Conservation (phyloP, 2,329 filamentous ascomycete species). For the Beauveria brongniartii region DNA sequence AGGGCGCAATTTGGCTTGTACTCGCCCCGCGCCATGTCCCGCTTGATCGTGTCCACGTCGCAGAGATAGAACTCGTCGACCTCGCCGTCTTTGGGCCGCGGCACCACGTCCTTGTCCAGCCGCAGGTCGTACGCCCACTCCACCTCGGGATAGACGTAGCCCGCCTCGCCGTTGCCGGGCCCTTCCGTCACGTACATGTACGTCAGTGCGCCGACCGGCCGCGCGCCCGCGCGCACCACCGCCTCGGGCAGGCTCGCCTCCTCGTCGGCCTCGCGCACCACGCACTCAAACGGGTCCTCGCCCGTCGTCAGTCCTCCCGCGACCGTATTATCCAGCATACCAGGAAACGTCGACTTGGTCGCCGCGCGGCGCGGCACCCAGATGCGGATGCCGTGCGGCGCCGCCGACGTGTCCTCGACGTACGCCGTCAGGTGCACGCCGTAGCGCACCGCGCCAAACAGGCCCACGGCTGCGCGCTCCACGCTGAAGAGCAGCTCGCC, state of each 20-base stretch:
- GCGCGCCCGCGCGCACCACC: conserved; percentile 54
- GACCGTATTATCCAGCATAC: conserved; percentile 94
- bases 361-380: conserved; percentile 76
- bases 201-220: conserved; percentile 61
- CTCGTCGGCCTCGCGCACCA: conserved; percentile 80
- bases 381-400: conserved; percentile 55
- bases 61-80: conserved; percentile 77
- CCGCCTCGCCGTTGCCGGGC: conserved; percentile 69
- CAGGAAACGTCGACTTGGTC: conserved; percentile 77
- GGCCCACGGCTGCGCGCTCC: conserved; percentile 64
- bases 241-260: conserved; percentile 73
- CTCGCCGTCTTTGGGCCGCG: conserved; percentile 77
- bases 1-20: conserved; percentile 93
- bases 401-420: conserved; percentile 31
- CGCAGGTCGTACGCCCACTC: conserved; percentile 90
- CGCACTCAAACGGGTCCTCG: conserved; percentile 70
- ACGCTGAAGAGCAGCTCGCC: conserved; percentile 61
- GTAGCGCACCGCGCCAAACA: conserved; percentile 71
- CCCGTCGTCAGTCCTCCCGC: conserved; percentile 71
- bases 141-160: conserved; percentile 79
- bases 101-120: conserved; percentile 58
- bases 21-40: conserved; percentile 58
- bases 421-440: conserved; percentile 78
- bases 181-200: conserved; percentile 77
- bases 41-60: conserved; percentile 67